A percentile compares a stretch with the other conserved stretches of the same genome.
Evolutionary conservation across 2,329 filamentous ascomycete species (phyloP).

Genomic region (Colletotrichum sp.): DNA sequence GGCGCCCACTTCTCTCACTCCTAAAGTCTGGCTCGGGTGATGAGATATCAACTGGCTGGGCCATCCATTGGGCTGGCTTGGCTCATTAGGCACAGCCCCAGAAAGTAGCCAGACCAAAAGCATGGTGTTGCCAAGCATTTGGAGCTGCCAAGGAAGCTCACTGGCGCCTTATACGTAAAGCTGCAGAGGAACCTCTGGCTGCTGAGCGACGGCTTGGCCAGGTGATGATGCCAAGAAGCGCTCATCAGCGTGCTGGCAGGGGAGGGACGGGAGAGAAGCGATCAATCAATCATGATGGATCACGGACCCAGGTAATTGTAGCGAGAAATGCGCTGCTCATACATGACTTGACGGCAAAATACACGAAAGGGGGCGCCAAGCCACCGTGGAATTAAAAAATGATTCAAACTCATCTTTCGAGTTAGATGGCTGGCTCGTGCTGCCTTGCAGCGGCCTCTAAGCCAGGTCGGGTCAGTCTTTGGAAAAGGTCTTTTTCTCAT

Average conservation of each 20-base stretch:
- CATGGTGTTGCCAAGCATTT: background rate
- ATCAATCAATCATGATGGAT: background rate
- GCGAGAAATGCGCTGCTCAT: background rate
- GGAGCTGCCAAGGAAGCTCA: background rate
- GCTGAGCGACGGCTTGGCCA: background rate
- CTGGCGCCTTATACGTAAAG: constrained; percentile 9
- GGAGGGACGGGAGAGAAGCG: background rate
- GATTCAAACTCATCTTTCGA: background rate
- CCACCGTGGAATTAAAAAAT: background rate
- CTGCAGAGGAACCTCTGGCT: background rate
- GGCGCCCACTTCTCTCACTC: background rate
- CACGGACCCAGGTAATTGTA: background rate
- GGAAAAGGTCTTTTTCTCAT: background rate
- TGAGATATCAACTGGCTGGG: background rate
- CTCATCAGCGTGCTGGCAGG: background rate
- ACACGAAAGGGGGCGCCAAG: constrained; percentile 1
- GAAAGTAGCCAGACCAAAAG: background rate
- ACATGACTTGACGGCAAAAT: background rate
- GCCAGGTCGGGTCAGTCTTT: background rate
- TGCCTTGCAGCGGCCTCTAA: background rate
- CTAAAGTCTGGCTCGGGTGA: background rate
- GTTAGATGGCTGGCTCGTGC: background rate
- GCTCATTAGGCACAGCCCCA: constrained; percentile 5
- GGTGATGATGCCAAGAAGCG: background rate
- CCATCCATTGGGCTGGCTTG: background rate